Base-by-base conservation (phyloP, 202 grass and related monocot genomes). In the Carex arenaria region DNA sequence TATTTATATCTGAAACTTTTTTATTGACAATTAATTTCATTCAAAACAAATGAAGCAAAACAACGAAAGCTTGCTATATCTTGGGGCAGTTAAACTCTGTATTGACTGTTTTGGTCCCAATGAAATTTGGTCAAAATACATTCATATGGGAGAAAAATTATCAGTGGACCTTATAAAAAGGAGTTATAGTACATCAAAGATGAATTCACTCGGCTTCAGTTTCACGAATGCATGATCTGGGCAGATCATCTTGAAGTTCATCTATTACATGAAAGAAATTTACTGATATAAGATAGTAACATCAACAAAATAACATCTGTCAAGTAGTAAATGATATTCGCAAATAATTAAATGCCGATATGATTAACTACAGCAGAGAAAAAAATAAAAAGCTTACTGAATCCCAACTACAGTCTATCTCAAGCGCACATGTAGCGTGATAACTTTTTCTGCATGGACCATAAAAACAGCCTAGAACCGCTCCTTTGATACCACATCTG, bases 351-450 rank as follows among this genome's bases (percentile, higher is more conserved):
- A 49, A 45, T 51, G 45, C 10, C 10, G 1, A 49, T 0, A 72
- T 51, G 19, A 72, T 10, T 26, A 22, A 45, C 20, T 52, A 69
- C 42, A 42, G 15, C 3, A 7, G 43, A 86, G 43, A 2, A 10
- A 61, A 60, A 66, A 10, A 10, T 72, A 20, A 36, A 45, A 85
- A 31, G 51, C 86, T 90, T 85, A 97, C 93, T 36, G n/a, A 32
- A 87, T 97, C 94, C 89, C 91, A 97, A 51, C 36, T 69, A 78
- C 90, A 92, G 73, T 71, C 88, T 57, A 81, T 89, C 87, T 87
- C 55, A 83, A 84, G 0, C 30, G 88, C 91, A 86, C 94, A 97
- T 31, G 91, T 87, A 55, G 87, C 78, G 61, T 97, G 94, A 84
- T 86, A 97, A 64, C 17, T 94, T 53, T 55, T 90, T 1, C 4